Evolutionary conservation across 139 green algal species (phyloP).

Genomic region (Chlamydomonas incerta): DNA sequence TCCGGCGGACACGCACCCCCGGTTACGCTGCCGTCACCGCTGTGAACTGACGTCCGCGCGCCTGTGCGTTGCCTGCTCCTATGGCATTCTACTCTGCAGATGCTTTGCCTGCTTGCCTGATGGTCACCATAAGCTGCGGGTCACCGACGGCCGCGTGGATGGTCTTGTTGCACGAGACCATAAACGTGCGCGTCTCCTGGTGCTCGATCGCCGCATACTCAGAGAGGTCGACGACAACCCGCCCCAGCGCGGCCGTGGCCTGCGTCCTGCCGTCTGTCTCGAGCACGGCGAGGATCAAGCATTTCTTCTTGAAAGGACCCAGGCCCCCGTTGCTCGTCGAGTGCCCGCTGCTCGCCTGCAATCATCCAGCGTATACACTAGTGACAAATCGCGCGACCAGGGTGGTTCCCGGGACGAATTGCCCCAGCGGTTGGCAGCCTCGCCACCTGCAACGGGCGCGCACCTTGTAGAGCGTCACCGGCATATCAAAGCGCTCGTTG

Average conservation of each 20-base stretch:
- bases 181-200: conserved; percentile 70
- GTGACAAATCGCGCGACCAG: not conserved
- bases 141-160: conserved; percentile 73
- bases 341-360: conserved; percentile 10
- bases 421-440: no score
- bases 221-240: conserved; percentile 69
- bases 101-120: conserved; percentile 55
- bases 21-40: no score
- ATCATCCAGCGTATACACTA: not conserved
- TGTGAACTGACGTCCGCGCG: no score
- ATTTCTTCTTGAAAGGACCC: conserved; percentile 83
- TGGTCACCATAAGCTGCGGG: conserved; percentile 71
- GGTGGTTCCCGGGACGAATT: no score
- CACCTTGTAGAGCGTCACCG: conserved; percentile 73
- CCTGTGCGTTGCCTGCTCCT: no score
- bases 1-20: no score
- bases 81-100: no score
- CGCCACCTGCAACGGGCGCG: not conserved
- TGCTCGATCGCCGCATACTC: conserved; percentile 74
- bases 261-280: conserved; percentile 67
- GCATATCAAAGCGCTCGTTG: conserved; percentile 71
- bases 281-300: conserved; percentile 77
- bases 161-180: conserved; percentile 70
- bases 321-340: conserved; percentile 4
- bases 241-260: conserved; percentile 62